These are phyloP conservation scores for Teratosphaeria epicoccoides DNA, from an alignment of 2,329 filamentous ascomycete species.

Conservation along the genomic window DNA sequence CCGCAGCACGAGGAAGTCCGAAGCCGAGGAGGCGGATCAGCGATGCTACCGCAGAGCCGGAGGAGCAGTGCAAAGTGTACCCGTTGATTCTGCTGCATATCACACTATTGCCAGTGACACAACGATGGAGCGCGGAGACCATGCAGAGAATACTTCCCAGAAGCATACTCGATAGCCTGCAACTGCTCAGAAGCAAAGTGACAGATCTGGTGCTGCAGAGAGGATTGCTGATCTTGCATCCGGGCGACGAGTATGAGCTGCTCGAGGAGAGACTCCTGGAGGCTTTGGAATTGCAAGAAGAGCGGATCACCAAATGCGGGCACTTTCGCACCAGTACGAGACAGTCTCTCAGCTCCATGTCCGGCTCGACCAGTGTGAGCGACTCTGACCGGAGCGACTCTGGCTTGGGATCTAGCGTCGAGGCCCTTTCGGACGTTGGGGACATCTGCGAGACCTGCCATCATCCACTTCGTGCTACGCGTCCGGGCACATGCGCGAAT, in stretches of 20 bases:
- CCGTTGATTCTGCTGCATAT: constrained; percentile 70
- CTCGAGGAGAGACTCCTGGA: constrained; percentile 69
- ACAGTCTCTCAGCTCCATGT: constrained; percentile 37
- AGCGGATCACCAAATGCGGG: constrained; percentile 62
- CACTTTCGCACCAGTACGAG: constrained; percentile 44
- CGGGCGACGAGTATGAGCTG: constrained; percentile 68
- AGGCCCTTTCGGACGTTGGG: constrained; percentile 9
- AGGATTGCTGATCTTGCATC: constrained; percentile 65
- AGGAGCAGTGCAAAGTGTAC: constrained; percentile 13
- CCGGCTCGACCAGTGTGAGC: constrained; percentile 23
- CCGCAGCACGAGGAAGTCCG: constrained; percentile 43
- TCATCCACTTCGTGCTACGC: constrained; percentile 27
- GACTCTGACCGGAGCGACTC: constrained; percentile 25
- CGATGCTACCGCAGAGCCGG: constrained; percentile 7
- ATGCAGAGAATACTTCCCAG: constrained; percentile 43
- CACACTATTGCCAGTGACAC: constrained; percentile 60
- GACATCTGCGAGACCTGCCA: constrained; percentile 25
- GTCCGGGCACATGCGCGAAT: constrained; percentile 26
- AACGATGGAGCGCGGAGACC: constrained; percentile 45
- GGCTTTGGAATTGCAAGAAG: constrained; percentile 59
- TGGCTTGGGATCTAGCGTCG: constrained; percentile 19
- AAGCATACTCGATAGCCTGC: constrained; percentile 49
- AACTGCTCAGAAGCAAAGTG: constrained; percentile 57
- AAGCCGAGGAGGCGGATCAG: constrained; percentile 32
- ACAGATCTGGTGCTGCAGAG: constrained; percentile 64